A percentile compares a stretch with the other conserved stretches of the same genome.
Conservation (phyloP, 2,329 filamentous ascomycete species). For the Neoarthrinium moseri region DNA sequence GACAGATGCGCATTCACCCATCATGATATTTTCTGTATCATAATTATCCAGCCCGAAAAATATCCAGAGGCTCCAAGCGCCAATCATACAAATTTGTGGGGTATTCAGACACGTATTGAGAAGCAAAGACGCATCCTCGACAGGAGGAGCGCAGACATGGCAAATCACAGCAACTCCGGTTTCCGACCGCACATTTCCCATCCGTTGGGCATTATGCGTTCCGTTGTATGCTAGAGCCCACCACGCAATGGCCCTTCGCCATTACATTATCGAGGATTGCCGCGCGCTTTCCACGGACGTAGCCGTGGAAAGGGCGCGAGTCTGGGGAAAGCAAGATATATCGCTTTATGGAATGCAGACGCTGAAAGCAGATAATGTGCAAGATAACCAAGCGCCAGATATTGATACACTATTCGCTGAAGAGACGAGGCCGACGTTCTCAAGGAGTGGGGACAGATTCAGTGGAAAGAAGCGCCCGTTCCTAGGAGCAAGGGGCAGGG, state of each 20-base stretch:
- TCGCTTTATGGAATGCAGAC: constrained; percentile 8
- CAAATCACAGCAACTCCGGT: background rate
- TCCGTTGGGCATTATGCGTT: constrained; percentile 6
- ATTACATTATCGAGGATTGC: constrained; percentile 9
- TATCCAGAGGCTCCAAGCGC: background rate
- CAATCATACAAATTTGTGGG: background rate
- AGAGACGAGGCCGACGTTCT: background rate
- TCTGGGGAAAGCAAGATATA: background rate
- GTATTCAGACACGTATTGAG: constrained; percentile 4
- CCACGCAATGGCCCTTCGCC: constrained; percentile 1
- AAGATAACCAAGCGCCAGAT: background rate
- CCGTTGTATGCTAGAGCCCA: background rate
- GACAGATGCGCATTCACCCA: background rate
- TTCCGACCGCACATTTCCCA: background rate
- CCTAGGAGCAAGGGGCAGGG: too few relatives aligned
- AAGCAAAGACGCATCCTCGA: background rate
- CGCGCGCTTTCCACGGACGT: constrained; percentile 6
- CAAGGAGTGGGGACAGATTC: background rate
- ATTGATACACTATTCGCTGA: background rate
- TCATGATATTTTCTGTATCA: constrained; percentile 6
- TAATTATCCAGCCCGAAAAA: background rate
- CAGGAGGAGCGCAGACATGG: background rate
- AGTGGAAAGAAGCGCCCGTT: background rate
- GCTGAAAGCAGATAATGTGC: constrained; percentile 8
- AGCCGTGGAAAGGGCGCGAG: too few relatives aligned